A percentile compares a stretch with the other conserved stretches of the same genome.
phyloP scores from a whole-genome alignment of 2,329 filamentous ascomycete species.

The Nemania abortiva region DNA sequence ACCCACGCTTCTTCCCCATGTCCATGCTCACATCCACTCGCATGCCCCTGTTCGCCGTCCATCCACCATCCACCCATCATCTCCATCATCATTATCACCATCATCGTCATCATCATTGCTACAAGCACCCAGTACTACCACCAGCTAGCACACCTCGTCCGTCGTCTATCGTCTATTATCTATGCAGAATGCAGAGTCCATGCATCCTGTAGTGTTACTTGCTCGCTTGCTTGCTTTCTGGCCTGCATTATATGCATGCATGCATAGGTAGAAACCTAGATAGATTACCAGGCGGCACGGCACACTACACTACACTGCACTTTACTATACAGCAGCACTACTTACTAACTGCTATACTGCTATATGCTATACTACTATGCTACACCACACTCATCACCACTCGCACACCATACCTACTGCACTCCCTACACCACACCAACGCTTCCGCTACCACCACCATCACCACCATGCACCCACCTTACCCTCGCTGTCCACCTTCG shows the following conservation, averaged over 20 bases:
- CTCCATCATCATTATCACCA: neutral
- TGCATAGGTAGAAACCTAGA: neutral
- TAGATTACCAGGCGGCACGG: neutral
- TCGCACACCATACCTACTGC: neutral
- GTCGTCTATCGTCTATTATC: neutral
- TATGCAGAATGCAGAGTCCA: slow-evolving; percentile 10
- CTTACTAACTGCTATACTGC: too few relatives aligned
- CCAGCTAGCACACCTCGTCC: slow-evolving; percentile 13
- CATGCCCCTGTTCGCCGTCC: neutral
- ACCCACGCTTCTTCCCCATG: slow-evolving; percentile 23
- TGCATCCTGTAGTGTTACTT: slow-evolving; percentile 23
- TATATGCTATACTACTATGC: too few relatives aligned
- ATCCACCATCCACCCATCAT: neutral
- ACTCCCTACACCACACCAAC: slow-evolving; percentile 10
- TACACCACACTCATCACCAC: too few relatives aligned
- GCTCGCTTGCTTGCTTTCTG: slow-evolving; percentile 4
- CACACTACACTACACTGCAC: neutral
- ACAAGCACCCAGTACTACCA: neutral
- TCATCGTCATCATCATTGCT: neutral
- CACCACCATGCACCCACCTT: slow-evolving; percentile 1
- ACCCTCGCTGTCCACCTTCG: slow-evolving; percentile 10
- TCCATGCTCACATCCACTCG: neutral
- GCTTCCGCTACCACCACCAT: neutral
- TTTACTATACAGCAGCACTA: neutral
- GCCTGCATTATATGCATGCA: neutral